These are phyloP conservation scores for Populus pruinosa DNA, from an alignment of 345 rosid species.

Conservation along the genomic window DNA sequence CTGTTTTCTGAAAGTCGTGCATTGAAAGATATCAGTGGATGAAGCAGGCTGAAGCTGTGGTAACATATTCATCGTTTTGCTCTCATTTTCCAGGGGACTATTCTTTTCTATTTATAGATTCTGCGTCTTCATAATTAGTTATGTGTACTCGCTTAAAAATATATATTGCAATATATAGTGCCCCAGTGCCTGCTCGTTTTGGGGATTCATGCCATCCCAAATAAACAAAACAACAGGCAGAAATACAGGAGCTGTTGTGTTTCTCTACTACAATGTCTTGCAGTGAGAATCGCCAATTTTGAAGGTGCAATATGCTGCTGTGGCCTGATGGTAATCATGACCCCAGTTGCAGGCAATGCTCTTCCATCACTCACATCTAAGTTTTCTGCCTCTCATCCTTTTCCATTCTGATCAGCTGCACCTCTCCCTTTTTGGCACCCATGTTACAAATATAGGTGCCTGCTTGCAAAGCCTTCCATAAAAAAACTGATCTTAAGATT, in stretches of 20 bases:
- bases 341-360: constrained; percentile 61
- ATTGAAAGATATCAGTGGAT: neutral
- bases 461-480: no score
- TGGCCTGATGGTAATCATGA: constrained; percentile 70
- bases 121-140: no score
- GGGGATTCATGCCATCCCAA: neutral
- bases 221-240: neutral
- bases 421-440: constrained; percentile 54
- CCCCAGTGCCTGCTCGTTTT: no score
- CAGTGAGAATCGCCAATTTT: constrained; percentile 2
- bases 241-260: neutral
- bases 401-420: constrained; percentile 55
- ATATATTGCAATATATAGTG: no score
- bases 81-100: no score
- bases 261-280: neutral
- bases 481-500: no score
- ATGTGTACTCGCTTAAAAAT: neutral
- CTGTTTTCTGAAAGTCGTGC: neutral
- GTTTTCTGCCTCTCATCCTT: constrained; percentile 57
- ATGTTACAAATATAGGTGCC: constrained; percentile 38
- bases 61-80: no score
- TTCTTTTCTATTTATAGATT: no score
- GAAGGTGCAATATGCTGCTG: constrained; percentile 65
- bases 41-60: neutral
- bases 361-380: constrained; percentile 61